A percentile compares a stretch with the other conserved stretches of the same genome.
phyloP scores from a whole-genome alignment of 768 basidiomycete species.

The Piloderma croceum region DNA sequence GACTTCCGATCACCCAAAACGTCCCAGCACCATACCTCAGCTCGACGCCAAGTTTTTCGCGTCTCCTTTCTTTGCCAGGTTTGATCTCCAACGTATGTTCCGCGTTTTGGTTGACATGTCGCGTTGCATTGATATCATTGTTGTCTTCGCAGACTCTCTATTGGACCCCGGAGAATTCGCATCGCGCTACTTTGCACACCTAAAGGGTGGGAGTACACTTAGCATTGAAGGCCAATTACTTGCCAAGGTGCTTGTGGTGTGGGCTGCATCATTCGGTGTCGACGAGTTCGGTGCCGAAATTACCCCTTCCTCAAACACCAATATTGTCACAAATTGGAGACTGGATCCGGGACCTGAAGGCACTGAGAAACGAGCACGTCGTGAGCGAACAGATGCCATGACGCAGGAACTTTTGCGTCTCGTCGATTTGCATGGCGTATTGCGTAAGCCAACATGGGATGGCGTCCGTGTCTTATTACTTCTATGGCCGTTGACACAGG shows the following conservation, averaged over 20 bases:
- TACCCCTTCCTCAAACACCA: no score
- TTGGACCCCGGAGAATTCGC: constrained; percentile 78
- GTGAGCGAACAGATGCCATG: constrained; percentile 61
- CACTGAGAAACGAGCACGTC: constrained; percentile 34
- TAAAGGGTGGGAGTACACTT: constrained; percentile 55
- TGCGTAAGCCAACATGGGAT: constrained; percentile 82
- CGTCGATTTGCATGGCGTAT: constrained; percentile 72
- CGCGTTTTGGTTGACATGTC: constrained; percentile 7
- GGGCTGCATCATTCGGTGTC: constrained; percentile 87
- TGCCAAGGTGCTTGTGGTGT: constrained; percentile 74
- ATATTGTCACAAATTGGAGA: no score
- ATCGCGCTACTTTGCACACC: constrained; percentile 62
- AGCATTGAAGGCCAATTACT: constrained; percentile 73
- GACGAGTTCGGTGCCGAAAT: constrained; percentile 65
- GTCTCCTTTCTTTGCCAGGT: constrained; percentile 81
- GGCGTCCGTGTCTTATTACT: constrained; percentile 77
- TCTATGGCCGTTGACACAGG: constrained; percentile 77
- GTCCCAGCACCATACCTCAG: constrained; percentile 56
- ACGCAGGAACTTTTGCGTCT: constrained; percentile 71
- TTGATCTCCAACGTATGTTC: constrained; percentile 72
- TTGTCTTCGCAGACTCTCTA: no score
- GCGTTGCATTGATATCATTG: no score
- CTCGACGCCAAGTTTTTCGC: constrained; percentile 76
- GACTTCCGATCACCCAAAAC: neutral
- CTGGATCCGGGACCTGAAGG: neutral